Base-by-base conservation (phyloP, 1,284 basidiomycete species). In the Cryptococcus floricola region DNA sequence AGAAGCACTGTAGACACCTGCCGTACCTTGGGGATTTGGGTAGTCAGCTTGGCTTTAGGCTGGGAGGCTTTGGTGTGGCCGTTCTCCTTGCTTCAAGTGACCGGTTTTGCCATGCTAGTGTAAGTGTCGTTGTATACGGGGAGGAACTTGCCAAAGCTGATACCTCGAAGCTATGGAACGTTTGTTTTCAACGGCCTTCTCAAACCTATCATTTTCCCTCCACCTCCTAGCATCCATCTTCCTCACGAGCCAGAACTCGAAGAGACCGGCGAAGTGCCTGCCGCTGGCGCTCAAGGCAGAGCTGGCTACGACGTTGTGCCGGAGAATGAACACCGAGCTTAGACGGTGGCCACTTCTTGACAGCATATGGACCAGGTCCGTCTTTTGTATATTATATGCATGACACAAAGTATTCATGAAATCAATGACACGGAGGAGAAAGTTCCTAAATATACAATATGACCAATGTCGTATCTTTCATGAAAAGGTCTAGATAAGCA, bases 1-100 rank as follows among this genome's bases (percentile, higher is more conserved):
- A 83, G 92, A 59, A 89, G 86, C 59, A 83, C 96, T 50, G 91
- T 94, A 47, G 96, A 99, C 75, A 96, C 95, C 5, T 97, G 93
- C 80, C 84, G 96, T 65, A 98, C 96, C 1, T 81, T 98, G 54
- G 86, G 86, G 23, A 98, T 76, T 46, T 78, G 80, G 80, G 78
- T 91, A 57, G 81, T 96, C 66, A 90, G 88, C 65, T 81, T 97
- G 50, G 83, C 80, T 2, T 78, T 97, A 37, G 95, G 95, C 0
- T 99, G 96, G 96, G 96, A 99, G 78, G 80, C 80, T 53, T 81
- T 98, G 56, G 70, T 88, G 37, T 89, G 85, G 78, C 89, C 91
- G 3, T 85, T 87, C 64, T 91, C 90, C 4, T 74, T 92, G 53
- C 75, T 98, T 18, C 96, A 98, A 75, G 83, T 97, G 46, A 65